These are phyloP conservation scores for Reutealis trisperma DNA, from an alignment of 345 rosid genomes.

Conservation along the genomic window DNA sequence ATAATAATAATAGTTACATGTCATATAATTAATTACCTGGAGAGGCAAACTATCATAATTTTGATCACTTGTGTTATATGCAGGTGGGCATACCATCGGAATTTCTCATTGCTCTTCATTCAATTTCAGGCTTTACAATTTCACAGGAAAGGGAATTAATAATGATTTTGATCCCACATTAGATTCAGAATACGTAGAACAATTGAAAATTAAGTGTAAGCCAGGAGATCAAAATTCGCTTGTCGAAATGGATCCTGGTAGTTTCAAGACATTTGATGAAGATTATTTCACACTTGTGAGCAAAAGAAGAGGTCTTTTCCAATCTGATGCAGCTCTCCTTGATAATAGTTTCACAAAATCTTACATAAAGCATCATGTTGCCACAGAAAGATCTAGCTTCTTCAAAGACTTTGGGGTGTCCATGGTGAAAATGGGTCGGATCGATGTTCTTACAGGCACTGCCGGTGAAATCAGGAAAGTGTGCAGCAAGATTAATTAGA, in stretches of 20 bases:
- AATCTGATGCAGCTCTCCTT: slow-evolving; percentile 68
- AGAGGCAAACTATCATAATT: neutral
- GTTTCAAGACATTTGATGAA: slow-evolving; percentile 56
- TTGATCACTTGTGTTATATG: neutral
- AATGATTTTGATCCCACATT: slow-evolving; percentile 48
- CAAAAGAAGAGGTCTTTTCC: slow-evolving; percentile 61
- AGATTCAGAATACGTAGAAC: slow-evolving; percentile 39
- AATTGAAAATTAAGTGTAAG: slow-evolving; percentile 44
- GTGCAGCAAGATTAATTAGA: slow-evolving; percentile 47
- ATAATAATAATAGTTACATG: too few relatives aligned
- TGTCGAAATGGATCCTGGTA: slow-evolving; percentile 75
- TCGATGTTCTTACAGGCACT: slow-evolving; percentile 55
- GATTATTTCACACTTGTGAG: slow-evolving; percentile 46
- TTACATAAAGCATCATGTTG: slow-evolving; percentile 40
- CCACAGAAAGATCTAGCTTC: slow-evolving; percentile 37
- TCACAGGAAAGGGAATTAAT: slow-evolving; percentile 51
- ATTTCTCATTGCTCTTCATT: slow-evolving; percentile 60
- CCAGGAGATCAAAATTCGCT: slow-evolving; percentile 47
- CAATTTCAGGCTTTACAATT: slow-evolving; percentile 57
- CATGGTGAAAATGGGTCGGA: slow-evolving; percentile 71
- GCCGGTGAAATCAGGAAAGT: slow-evolving; percentile 60
- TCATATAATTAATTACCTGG: too few relatives aligned
- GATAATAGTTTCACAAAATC: slow-evolving; percentile 44
- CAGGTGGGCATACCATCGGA: slow-evolving; percentile 74
- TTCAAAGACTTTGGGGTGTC: slow-evolving; percentile 61